phyloP scores from a whole-genome alignment of 179 eudicot species.

The Actinidia polygama region DNA sequence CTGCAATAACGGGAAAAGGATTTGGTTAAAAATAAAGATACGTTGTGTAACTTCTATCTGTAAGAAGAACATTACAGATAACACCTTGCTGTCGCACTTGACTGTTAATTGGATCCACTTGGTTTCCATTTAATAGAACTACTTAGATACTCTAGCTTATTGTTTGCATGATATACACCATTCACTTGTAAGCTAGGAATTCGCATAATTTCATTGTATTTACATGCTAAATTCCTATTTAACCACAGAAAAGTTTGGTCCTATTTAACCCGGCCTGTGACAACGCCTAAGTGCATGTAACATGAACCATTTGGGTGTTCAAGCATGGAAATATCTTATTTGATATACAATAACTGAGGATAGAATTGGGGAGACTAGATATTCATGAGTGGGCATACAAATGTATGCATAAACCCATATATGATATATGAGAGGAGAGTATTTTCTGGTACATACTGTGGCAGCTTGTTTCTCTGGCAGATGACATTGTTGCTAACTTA shows the following conservation, averaged over 20 bases:
- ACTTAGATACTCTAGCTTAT: not conserved
- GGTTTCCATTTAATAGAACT: not conserved
- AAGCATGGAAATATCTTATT: no score
- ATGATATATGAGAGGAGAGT: no score
- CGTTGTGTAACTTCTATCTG: not conserved
- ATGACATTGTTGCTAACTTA: no score
- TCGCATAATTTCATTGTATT: not conserved
- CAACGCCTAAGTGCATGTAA: no score
- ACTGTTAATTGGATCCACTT: not conserved
- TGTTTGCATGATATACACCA: not conserved
- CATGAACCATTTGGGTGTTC: no score
- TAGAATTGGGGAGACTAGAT: no score
- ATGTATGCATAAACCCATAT: no score
- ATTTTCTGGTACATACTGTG: no score
- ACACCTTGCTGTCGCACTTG: not conserved
- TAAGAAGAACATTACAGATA: conserved; percentile 8
- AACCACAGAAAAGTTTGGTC: not conserved
- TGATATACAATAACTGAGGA: no score
- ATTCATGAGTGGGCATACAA: no score
- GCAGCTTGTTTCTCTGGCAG: no score
- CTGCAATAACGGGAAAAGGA: conserved; percentile 38
- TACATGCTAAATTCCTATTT: not conserved
- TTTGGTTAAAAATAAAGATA: not conserved
- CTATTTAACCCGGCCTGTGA: not conserved
- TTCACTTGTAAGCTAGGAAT: not conserved